Conservation (phyloP, 2,329 filamentous ascomycete species). For the Monosporascus sp. region DNA sequence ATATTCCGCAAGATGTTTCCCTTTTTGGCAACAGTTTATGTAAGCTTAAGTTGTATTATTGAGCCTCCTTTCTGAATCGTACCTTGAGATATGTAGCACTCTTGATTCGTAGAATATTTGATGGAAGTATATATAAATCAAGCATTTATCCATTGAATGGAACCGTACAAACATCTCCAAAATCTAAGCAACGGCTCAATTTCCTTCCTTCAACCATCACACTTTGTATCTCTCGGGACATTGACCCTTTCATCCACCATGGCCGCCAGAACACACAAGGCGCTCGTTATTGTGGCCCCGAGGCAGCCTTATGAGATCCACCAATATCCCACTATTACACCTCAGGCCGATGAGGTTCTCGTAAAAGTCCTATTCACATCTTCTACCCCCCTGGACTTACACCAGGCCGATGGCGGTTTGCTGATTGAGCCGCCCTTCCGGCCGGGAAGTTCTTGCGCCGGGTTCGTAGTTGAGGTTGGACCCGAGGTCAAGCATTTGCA, state of each 20-base stretch:
- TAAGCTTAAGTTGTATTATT: neutral
- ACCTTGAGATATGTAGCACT: neutral
- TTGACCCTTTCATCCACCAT: constrained; percentile 2
- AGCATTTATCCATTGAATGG: no score
- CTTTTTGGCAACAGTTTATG: neutral
- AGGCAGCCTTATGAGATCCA: constrained; percentile 21
- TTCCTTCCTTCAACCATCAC: neutral
- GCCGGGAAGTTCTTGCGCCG: constrained; percentile 47
- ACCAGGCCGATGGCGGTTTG: constrained; percentile 56
- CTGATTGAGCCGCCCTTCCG: constrained; percentile 44
- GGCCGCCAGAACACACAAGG: constrained; percentile 18
- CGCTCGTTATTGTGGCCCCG: constrained; percentile 21
- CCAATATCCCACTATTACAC: constrained; percentile 22
- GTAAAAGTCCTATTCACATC: constrained; percentile 54
- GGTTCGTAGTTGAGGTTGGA: constrained; percentile 48
- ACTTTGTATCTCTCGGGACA: neutral
- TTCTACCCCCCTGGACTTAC: constrained; percentile 57
- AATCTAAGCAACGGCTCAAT: neutral
- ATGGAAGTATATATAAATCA: neutral
- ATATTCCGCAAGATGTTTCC: neutral
- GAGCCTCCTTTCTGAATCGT: neutral
- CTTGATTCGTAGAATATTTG: neutral
- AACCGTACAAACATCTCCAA: no score
- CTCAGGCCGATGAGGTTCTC: constrained; percentile 43
- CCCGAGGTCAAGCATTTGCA: constrained; percentile 36